Evolutionary conservation across 192 early-diverging fungal species (phyloP).

Genomic region (Gryganskiella cystojenkinii): DNA sequence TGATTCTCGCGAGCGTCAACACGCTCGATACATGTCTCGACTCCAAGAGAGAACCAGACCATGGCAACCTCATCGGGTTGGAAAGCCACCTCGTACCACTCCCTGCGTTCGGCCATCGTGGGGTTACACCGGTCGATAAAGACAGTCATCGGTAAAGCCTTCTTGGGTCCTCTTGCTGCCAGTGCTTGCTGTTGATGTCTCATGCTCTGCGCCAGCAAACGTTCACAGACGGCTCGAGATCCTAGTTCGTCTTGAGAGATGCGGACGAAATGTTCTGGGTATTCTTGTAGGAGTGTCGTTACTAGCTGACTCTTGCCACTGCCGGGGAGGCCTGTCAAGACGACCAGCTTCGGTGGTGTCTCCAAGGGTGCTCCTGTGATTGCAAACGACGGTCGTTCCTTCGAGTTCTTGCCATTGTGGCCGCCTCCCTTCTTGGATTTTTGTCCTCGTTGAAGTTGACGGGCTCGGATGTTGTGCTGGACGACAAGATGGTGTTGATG

Average conservation of each 20-base stretch:
- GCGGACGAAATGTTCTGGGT: constrained; percentile 44
- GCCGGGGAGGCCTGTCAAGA: constrained; percentile 34
- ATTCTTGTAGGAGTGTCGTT: constrained; percentile 25
- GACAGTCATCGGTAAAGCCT: constrained; percentile 47
- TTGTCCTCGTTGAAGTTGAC: constrained; percentile 43
- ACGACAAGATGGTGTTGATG: constrained; percentile 48
- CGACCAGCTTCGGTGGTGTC: constrained; percentile 33
- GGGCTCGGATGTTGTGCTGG: constrained; percentile 48
- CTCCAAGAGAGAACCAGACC: constrained; percentile 37
- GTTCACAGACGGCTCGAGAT: constrained; percentile 42
- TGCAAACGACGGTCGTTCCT: constrained; percentile 36
- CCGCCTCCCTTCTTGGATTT: constrained; percentile 38
- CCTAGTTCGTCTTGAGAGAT: constrained; percentile 50
- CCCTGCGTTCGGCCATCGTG: constrained; percentile 35
- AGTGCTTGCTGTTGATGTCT: constrained; percentile 46
- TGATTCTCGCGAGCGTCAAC: constrained; percentile 39
- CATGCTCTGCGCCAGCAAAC: constrained; percentile 48
- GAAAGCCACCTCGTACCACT: constrained; percentile 52
- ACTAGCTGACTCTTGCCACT: constrained; percentile 42
- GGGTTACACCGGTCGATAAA: constrained; percentile 47
- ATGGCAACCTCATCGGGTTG: constrained; percentile 38
- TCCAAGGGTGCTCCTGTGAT: constrained; percentile 24
- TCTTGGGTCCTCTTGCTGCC: constrained; percentile 29
- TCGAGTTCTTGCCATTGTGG: constrained; percentile 28
- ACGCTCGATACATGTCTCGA: constrained; percentile 32